Conservation (phyloP, 345 rosid species). For the Aquilaria sinensis region DNA sequence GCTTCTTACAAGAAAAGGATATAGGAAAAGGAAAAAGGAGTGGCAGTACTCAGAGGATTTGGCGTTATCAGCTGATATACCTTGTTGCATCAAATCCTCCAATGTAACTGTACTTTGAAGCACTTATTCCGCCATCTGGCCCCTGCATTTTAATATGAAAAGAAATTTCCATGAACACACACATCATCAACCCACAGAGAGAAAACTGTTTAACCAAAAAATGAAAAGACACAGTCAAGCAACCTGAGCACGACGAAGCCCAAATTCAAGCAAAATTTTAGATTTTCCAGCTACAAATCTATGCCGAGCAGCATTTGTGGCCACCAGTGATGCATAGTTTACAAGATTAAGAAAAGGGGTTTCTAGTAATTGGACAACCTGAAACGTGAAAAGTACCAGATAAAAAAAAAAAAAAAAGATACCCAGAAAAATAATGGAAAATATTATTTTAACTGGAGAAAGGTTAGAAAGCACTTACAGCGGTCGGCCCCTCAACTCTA, state of each 20-base stretch:
- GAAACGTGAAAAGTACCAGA: not conserved
- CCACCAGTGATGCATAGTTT: constrained; percentile 83
- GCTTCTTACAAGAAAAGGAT: not conserved
- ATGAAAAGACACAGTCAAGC: constrained; percentile 3
- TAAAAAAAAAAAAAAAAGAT: not conserved
- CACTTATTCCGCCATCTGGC: constrained; percentile 92
- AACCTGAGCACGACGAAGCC: constrained; percentile 98
- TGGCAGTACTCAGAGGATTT: not conserved
- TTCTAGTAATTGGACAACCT: constrained; percentile 95
- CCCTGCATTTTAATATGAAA: constrained; percentile 43
- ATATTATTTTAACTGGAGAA: not conserved
- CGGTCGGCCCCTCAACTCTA: constrained; percentile 91
- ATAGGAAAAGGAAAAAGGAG: not conserved
- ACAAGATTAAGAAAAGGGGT: constrained; percentile 85
- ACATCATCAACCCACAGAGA: constrained; percentile 6
- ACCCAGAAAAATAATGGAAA: not conserved
- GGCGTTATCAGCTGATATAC: constrained; percentile 19
- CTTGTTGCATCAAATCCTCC: constrained; percentile 99
- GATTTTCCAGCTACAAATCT: constrained; percentile 91
- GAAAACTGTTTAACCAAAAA: constrained; percentile 5
- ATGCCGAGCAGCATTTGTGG: constrained; percentile 97
- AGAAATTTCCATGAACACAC: constrained; percentile 15
- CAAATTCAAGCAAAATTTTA: constrained; percentile 81
- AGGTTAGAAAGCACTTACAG: constrained; percentile 51
- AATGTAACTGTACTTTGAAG: constrained; percentile 86